Conservation (phyloP, 169 alveolate species). For the Eimeria maxima region DNA sequence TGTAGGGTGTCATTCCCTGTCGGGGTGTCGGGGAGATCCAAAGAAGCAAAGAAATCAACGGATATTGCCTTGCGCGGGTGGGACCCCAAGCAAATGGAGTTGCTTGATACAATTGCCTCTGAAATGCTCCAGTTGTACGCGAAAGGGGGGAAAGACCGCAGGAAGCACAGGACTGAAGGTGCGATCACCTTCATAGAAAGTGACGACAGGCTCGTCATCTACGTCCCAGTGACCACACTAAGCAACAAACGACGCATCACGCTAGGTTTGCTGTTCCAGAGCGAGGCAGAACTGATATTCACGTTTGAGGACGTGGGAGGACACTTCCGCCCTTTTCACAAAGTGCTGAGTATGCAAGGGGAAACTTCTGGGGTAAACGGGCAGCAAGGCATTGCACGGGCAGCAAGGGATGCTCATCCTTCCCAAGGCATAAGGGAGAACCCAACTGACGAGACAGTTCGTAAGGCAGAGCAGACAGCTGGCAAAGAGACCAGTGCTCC, state of each 20-base stretch:
- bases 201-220: background rate
- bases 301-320: slow-evolving; percentile 56
- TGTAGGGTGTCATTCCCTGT: background rate
- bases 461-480: background rate
- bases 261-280: background rate
- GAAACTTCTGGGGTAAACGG: background rate
- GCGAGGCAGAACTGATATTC: slow-evolving; percentile 11
- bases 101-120: background rate
- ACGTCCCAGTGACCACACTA: background rate
- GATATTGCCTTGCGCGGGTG: background rate
- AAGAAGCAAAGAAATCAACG: background rate
- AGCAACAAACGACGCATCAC: background rate
- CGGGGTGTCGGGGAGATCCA: background rate
- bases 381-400: background rate
- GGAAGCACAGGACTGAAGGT: background rate
- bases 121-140: slow-evolving; percentile 62
- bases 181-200: background rate
- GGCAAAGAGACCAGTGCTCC: slow-evolving; percentile 21
- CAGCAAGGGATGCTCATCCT: background rate
- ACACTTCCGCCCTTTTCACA: slow-evolving; percentile 49
- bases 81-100: slow-evolving; percentile 14
- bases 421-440: background rate
- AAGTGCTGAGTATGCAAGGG: background rate
- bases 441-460: background rate
- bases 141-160: slow-evolving; percentile 36